Conservation (phyloP, 345 rosid genomes). For the Nasturtium officinale region DNA sequence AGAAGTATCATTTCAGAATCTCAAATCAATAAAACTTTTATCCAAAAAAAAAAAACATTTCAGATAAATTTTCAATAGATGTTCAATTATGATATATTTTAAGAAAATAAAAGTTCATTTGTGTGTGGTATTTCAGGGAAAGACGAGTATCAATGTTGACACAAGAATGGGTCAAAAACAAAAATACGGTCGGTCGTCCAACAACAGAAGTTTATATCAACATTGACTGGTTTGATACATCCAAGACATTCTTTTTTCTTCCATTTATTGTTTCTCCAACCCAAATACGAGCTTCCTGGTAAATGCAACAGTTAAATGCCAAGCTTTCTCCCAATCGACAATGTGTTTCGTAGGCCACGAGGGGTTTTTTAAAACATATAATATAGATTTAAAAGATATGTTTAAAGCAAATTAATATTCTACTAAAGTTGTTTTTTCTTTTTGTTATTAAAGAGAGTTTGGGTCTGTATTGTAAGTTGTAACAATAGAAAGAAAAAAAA, state of each 20-base stretch:
- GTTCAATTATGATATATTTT: too few relatives aligned
- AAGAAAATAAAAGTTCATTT: too few relatives aligned
- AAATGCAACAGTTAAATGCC: conserved; percentile 8
- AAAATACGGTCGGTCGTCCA: conserved; percentile 41
- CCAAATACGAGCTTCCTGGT: conserved; percentile 19
- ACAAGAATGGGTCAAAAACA: background rate
- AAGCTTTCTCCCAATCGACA: conserved; percentile 10
- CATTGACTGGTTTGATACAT: conserved; percentile 32
- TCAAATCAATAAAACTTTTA: too few relatives aligned
- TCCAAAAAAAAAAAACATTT: too few relatives aligned
- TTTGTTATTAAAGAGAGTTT: background rate
- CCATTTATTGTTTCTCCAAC: conserved; percentile 25
- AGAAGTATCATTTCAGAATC: background rate
- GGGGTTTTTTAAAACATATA: background rate
- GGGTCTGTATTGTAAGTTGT: conserved; percentile 11
- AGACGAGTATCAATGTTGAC: background rate
- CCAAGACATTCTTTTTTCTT: conserved; percentile 28
- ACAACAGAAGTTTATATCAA: background rate
- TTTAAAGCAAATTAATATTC: background rate
- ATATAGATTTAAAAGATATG: background rate
- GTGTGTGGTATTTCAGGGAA: too few relatives aligned
- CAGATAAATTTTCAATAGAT: background rate
- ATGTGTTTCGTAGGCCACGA: background rate
- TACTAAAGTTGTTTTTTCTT: background rate
- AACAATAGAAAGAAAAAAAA: background rate